A percentile compares a stretch with the other conserved stretches of the same genome.
Evolutionary conservation across 2,329 filamentous ascomycete species (phyloP).

Genomic region (Botryotinia narcissicola): DNA sequence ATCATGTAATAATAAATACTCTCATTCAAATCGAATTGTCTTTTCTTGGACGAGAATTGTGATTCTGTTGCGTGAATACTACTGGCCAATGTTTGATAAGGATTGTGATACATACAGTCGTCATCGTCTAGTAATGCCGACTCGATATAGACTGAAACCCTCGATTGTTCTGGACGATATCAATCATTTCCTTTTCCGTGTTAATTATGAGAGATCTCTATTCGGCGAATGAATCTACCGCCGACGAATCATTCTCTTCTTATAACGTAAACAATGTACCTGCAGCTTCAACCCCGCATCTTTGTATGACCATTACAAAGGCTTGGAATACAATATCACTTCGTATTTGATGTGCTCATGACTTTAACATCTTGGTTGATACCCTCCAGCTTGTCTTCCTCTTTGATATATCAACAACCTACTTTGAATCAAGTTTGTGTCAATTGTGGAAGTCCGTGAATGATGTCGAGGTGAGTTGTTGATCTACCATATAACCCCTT

Average conservation of each 20-base stretch:
- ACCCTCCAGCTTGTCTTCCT: neutral
- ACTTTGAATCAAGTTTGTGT: neutral
- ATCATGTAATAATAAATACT: neutral
- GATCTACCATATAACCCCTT: conserved; percentile 7
- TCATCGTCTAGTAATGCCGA: neutral
- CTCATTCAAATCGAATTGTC: neutral
- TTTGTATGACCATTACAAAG: conserved; percentile 16
- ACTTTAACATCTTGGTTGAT: neutral
- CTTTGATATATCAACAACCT: neutral
- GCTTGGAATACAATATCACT: conserved; percentile 3
- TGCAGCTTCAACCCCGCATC: conserved; percentile 21
- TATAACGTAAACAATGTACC: conserved; percentile 4
- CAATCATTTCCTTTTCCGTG: neutral
- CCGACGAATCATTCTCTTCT: neutral
- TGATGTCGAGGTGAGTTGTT: conserved; percentile 18
- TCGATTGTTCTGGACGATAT: neutral
- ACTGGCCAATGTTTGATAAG: neutral
- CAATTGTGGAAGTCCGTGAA: neutral
- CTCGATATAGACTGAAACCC: neutral
- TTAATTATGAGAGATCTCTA: neutral
- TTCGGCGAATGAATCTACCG: neutral
- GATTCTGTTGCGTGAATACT: neutral
- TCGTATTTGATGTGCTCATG: conserved; percentile 8
- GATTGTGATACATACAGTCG: neutral
- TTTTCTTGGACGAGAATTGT: neutral